Conservation (phyloP, 768 basidiomycete species). For the Suillus tomentosus region DNA sequence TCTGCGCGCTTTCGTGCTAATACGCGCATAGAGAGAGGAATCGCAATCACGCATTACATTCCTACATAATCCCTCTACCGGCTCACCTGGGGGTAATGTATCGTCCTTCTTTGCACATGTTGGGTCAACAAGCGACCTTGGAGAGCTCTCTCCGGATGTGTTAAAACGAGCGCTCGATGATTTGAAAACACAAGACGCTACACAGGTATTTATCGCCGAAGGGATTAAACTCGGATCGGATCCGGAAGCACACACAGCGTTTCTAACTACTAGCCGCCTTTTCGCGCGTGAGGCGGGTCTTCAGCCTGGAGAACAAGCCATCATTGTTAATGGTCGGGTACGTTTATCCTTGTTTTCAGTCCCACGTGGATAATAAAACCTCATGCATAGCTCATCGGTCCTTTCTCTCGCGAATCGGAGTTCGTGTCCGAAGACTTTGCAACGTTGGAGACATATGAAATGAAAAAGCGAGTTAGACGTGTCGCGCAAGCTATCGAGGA, state of each 20-base stretch:
- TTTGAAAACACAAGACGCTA: constrained; percentile 14
- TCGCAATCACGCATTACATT: constrained; percentile 67
- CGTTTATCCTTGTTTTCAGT: constrained; percentile 27
- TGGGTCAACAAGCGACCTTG: constrained; percentile 26
- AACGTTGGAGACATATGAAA: constrained; percentile 73
- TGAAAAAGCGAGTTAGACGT: constrained; percentile 66
- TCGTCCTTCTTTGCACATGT: constrained; percentile 1
- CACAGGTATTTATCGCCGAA: constrained; percentile 42
- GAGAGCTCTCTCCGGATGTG: constrained; percentile 22
- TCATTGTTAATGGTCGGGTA: constrained; percentile 86
- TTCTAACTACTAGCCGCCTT: constrained; percentile 45
- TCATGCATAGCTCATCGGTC: constrained; percentile 68
- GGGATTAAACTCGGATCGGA: constrained; percentile 9
- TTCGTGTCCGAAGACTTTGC: constrained; percentile 76
- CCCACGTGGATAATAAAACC: constrained; percentile 12
- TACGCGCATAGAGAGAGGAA: constrained; percentile 39
- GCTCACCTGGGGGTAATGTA: background rate
- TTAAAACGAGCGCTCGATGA: constrained; percentile 2
- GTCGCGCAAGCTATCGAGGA: constrained; percentile 66
- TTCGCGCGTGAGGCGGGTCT: constrained; percentile 61
- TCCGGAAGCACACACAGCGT: constrained; percentile 41
- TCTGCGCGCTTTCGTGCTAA: constrained; percentile 12
- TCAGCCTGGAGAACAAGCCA: constrained; percentile 56
- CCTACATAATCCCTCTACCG: constrained; percentile 64
- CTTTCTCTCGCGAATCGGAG: constrained; percentile 51